Evolutionary conservation across 768 basidiomycete genomes (phyloP).

Genomic region (Leccinellum albellum): DNA sequence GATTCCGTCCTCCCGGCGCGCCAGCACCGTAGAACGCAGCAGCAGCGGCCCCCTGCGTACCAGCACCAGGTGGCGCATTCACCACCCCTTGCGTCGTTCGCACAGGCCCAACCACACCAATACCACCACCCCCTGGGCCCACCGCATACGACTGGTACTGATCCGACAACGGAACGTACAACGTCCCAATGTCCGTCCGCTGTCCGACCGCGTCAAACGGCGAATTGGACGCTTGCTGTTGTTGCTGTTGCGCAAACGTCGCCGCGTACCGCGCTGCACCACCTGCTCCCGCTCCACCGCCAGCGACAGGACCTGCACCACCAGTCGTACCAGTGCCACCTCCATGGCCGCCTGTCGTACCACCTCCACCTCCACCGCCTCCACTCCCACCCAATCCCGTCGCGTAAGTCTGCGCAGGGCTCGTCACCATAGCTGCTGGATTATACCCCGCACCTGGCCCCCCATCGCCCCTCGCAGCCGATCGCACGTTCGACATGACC

Average conservation of each 20-base stretch:
- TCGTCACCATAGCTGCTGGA: conserved; percentile 55
- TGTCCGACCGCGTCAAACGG: conserved; percentile 62
- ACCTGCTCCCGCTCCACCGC: neutral
- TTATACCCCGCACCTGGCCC: conserved; percentile 41
- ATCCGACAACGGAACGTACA: conserved; percentile 82
- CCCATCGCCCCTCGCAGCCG: conserved; percentile 52
- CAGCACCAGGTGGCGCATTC: conserved; percentile 1
- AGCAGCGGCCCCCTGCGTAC: conserved; percentile 29
- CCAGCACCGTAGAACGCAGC: conserved; percentile 67
- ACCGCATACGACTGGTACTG: conserved; percentile 61
- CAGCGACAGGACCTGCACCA: neutral
- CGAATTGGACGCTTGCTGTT: conserved; percentile 25
- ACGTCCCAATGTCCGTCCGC: conserved; percentile 58
- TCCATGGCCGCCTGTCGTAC: neutral
- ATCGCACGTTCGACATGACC: conserved; percentile 77
- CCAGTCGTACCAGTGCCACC: neutral
- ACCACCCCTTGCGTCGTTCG: conserved; percentile 47
- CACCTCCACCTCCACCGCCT: neutral
- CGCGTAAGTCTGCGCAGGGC: conserved; percentile 72
- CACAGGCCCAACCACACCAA: conserved; percentile 18
- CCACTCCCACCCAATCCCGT: conserved; percentile 25
- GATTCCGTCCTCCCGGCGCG: conserved; percentile 47
- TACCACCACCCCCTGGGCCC: conserved; percentile 20
- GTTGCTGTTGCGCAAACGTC: conserved; percentile 47
- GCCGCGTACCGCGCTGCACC: conserved; percentile 51